A percentile compares a stretch with the other conserved stretches of the same genome.
Conservation (phyloP, 1,139 yeast species). For the Scheffersomyces cryptocercus region DNA sequence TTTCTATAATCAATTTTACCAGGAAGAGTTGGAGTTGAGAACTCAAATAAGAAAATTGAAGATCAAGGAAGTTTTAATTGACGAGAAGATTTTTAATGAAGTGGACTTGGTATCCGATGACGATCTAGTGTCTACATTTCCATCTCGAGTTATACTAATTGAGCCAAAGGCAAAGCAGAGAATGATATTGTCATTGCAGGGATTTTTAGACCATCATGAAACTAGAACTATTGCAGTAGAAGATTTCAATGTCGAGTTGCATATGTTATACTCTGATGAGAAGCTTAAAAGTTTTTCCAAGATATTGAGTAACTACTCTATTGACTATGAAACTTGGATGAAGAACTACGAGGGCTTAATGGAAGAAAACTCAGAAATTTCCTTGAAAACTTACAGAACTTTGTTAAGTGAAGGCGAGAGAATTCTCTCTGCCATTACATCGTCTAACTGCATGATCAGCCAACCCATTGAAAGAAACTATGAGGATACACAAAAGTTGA, state of each 20-base stretch:
- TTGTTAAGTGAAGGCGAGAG: conserved; percentile 59
- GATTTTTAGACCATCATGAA: conserved; percentile 34
- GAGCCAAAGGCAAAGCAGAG: conserved; percentile 25
- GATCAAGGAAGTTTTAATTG: conserved; percentile 34
- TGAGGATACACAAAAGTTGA: conserved; percentile 16
- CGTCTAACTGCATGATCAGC: conserved; percentile 15
- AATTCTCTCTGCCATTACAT: conserved; percentile 37
- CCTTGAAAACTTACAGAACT: conserved; percentile 46
- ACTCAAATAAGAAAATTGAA: conserved; percentile 32
- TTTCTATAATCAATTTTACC: conserved; percentile 29
- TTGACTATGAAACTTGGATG: conserved; percentile 56
- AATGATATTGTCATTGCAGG: conserved; percentile 46
- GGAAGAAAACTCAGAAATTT: conserved; percentile 43
- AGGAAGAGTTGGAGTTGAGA: conserved; percentile 45
- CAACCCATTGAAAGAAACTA: conserved; percentile 1
- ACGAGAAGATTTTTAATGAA: conserved; percentile 29
- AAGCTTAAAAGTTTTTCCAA: conserved; percentile 39
- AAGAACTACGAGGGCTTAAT: conserved; percentile 43
- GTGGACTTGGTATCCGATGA: conserved; percentile 53
- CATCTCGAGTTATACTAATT: conserved; percentile 50
- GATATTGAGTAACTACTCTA: conserved; percentile 36
- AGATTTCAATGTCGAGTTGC: conserved; percentile 39
- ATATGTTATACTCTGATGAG: conserved; percentile 53
- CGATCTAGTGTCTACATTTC: conserved; percentile 48
- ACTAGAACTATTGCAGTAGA: conserved; percentile 15